Conservation (phyloP, 495 filamentous ascomycete genomes). For the Penicillium crystallinum region DNA sequence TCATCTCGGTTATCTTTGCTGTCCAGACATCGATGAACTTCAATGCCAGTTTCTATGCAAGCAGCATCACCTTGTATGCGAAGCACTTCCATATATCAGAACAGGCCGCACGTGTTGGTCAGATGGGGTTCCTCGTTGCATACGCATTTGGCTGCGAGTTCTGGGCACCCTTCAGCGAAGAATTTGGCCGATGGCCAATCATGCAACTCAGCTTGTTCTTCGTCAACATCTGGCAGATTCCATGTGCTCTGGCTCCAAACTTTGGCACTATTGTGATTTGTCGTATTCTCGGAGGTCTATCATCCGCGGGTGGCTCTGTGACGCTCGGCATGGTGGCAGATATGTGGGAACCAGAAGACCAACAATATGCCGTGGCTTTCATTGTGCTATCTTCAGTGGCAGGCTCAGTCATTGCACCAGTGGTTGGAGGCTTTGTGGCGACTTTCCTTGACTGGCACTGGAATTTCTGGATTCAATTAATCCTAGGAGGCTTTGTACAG, state of each 20-base stretch:
- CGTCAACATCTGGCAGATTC: constrained; percentile 73
- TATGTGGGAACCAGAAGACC: constrained; percentile 67
- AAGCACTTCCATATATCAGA: constrained; percentile 57
- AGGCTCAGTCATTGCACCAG: constrained; percentile 69
- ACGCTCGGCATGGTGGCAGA: constrained; percentile 85
- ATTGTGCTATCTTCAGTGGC: constrained; percentile 77
- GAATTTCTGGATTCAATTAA: constrained; percentile 78
- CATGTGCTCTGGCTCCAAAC: constrained; percentile 66
- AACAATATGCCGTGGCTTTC: constrained; percentile 62
- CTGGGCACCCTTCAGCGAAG: constrained; percentile 81
- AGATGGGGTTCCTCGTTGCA: constrained; percentile 64
- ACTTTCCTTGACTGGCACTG: constrained; percentile 62
- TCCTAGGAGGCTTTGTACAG: constrained; percentile 65
- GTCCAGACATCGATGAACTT: constrained; percentile 84
- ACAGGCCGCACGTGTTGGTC: constrained; percentile 61
- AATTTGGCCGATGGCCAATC: constrained; percentile 68
- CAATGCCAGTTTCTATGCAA: constrained; percentile 71
- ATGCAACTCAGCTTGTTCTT: constrained; percentile 64
- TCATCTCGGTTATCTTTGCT: constrained; percentile 66
- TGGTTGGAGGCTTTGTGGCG: constrained; percentile 75
- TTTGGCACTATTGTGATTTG: constrained; percentile 60
- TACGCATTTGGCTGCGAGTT: constrained; percentile 81
- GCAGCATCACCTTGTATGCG: constrained; percentile 57
- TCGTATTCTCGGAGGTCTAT: constrained; percentile 64
- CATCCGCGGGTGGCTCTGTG: constrained; percentile 73